These are phyloP conservation scores for Aspergillus niger DNA, from an alignment of 2,329 filamentous ascomycete species.

Conservation along the genomic window DNA sequence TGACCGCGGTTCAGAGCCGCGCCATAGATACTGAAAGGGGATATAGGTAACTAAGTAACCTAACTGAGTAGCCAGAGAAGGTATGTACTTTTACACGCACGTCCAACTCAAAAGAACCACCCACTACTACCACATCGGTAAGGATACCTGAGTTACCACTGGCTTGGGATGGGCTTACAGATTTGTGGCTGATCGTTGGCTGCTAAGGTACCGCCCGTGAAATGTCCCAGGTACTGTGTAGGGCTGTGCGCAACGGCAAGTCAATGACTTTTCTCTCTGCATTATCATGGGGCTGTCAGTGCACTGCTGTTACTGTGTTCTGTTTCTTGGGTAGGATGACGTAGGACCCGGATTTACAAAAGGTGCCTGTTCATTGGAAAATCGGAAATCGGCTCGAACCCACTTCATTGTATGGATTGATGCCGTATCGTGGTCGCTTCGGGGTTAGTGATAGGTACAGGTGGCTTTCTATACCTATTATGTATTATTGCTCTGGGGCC, in stretches of 20 bases:
- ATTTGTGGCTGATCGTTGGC: slow-evolving; percentile 6
- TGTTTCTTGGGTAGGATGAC: slow-evolving; percentile 1
- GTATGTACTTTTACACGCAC: not conserved
- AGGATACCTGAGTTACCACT: not conserved
- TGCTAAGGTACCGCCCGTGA: not conserved
- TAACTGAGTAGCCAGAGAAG: not conserved
- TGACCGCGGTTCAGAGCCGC: not conserved
- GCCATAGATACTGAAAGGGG: not conserved
- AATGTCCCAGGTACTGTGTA: not conserved
- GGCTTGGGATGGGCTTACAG: not conserved
- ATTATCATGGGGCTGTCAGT: not conserved
- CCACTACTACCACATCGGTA: not conserved
- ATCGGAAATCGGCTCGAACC: slow-evolving; percentile 4
- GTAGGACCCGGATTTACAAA: slow-evolving; percentile 1
- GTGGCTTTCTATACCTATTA: not conserved
- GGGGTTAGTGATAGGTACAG: not conserved
- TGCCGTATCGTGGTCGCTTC: slow-evolving; percentile 1
- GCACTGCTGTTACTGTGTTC: too few relatives aligned
- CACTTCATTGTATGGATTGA: slow-evolving; percentile 1
- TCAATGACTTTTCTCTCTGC: not conserved
- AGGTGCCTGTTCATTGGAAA: not conserved
- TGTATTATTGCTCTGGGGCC: not conserved
- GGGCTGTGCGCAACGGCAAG: not conserved
- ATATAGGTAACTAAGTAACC: not conserved
- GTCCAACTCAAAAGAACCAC: not conserved